These are phyloP conservation scores for Bimuria novae-zelandiae DNA, from an alignment of 2,329 filamentous ascomycete species.

Conservation along the genomic window DNA sequence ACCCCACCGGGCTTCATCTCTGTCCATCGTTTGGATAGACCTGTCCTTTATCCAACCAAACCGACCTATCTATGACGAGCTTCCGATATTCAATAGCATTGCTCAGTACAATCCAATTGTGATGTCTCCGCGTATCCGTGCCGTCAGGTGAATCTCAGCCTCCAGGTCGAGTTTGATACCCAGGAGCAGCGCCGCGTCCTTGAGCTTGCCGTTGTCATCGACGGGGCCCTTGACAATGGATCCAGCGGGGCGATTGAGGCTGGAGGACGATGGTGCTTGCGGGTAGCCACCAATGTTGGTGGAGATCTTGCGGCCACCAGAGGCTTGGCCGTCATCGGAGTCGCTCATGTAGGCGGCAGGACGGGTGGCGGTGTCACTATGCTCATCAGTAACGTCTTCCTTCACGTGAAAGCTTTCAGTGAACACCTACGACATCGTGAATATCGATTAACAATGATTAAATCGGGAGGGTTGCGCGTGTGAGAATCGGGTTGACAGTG, in stretches of 20 bases:
- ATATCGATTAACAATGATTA: neutral
- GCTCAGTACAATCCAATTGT: constrained; percentile 61
- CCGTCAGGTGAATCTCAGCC: constrained; percentile 66
- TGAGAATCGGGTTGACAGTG: neutral
- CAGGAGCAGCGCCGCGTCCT: constrained; percentile 62
- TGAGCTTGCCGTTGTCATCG: constrained; percentile 62
- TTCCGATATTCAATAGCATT: constrained; percentile 9
- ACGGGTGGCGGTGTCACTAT: constrained; percentile 34
- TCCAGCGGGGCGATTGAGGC: constrained; percentile 46
- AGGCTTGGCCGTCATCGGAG: constrained; percentile 49
- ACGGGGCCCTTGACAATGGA: constrained; percentile 61
- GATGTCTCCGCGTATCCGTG: constrained; percentile 64
- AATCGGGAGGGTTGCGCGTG: neutral
- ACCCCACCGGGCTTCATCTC: neutral
- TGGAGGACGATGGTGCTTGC: constrained; percentile 45
- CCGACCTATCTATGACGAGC: neutral
- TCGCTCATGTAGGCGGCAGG: constrained; percentile 42
- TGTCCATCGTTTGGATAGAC: neutral
- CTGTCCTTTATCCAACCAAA: neutral
- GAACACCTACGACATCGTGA: constrained; percentile 36
- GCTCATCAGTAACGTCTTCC: constrained; percentile 6
- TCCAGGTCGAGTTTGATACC: constrained; percentile 68
- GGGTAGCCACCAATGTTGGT: constrained; percentile 22
- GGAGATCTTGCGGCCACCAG: constrained; percentile 43
- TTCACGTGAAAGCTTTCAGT: neutral